phyloP scores from a whole-genome alignment of 2,329 filamentous ascomycete genomes.

The Dryadomyces quercivorus region DNA sequence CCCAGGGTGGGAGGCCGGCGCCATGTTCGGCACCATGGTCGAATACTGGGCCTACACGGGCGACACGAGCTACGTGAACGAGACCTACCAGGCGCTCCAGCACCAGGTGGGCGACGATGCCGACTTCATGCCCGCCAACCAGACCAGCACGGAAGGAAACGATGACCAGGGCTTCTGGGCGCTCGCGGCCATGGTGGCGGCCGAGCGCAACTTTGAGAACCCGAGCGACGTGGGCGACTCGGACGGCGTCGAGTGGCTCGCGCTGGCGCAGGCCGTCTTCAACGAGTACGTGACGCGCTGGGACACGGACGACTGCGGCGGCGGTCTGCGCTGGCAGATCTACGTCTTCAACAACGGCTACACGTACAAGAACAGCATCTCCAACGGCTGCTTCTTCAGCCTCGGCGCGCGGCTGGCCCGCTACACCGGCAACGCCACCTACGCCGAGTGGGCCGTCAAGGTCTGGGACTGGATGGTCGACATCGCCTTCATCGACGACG shows the following conservation, averaged over 20 bases:
- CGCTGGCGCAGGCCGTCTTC: slow-evolving; percentile 68
- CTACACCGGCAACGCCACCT: slow-evolving; percentile 68
- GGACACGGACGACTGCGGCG: slow-evolving; percentile 57
- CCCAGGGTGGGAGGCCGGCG: slow-evolving; percentile 60
- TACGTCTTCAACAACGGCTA: slow-evolving; percentile 73
- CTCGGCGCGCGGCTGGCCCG: slow-evolving; percentile 45
- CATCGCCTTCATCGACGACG: slow-evolving; percentile 44
- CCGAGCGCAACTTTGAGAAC: slow-evolving; percentile 55
- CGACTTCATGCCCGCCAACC: slow-evolving; percentile 68
- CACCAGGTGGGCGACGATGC: slow-evolving; percentile 60
- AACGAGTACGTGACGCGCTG: slow-evolving; percentile 65
- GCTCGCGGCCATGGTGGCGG: slow-evolving; percentile 56
- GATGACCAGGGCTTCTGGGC: slow-evolving; percentile 70
- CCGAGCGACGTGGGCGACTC: slow-evolving; percentile 25
- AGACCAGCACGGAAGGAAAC: slow-evolving; percentile 52
- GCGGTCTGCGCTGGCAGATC: slow-evolving; percentile 76
- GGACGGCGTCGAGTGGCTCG: slow-evolving; percentile 52
- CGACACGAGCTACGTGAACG: slow-evolving; percentile 55
- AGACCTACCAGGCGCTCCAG: slow-evolving; percentile 55
- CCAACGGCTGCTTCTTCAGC: slow-evolving; percentile 39
- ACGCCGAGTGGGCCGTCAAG: slow-evolving; percentile 63
- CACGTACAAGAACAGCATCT: slow-evolving; percentile 50
- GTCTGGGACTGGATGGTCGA: slow-evolving; percentile 57
- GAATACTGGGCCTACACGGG: slow-evolving; percentile 57
- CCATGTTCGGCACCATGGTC: slow-evolving; percentile 58